A percentile compares a stretch with the other conserved stretches of the same genome.
Evolutionary conservation across 345 rosid genomes (phyloP).

Genomic region (Geranium brycei): DNA sequence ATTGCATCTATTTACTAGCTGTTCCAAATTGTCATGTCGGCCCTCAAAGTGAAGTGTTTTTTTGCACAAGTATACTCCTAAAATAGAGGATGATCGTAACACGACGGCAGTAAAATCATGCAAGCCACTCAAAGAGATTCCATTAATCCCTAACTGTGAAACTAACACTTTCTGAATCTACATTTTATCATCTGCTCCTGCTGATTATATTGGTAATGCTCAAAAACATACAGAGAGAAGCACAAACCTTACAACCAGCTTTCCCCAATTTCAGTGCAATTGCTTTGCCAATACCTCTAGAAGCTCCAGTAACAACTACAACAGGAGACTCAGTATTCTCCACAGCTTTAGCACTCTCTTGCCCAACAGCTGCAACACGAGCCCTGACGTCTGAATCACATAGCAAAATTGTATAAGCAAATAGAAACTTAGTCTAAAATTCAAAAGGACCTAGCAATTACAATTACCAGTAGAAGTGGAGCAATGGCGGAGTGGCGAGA

Average conservation of each 20-base stretch:
- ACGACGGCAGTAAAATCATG: no score
- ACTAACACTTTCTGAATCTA: not conserved
- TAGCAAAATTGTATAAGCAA: not conserved
- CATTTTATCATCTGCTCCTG: not conserved
- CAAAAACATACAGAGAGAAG: not conserved
- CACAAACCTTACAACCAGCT: constrained; percentile 35
- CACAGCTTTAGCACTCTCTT: constrained; percentile 25
- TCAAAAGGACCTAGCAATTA: not conserved
- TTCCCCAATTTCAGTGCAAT: constrained; percentile 68
- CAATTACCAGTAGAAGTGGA: not conserved
- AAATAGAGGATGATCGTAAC: no score
- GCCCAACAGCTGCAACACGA: constrained; percentile 40
- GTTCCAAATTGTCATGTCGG: no score
- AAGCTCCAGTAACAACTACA: constrained; percentile 74
- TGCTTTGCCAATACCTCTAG: constrained; percentile 83
- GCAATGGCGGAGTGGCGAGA: not conserved
- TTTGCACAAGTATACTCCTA: no score
- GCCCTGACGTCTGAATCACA: constrained; percentile 37
- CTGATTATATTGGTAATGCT: not conserved
- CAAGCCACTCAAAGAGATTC: no score
- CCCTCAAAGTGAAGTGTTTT: no score
- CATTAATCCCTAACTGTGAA: not conserved
- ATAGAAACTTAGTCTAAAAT: no score
- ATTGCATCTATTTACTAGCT: no score
- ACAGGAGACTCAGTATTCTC: constrained; percentile 52